Evolutionary conservation across 2,329 filamentous ascomycete genomes (phyloP).

Genomic region (Diplodia scrobiculata): DNA sequence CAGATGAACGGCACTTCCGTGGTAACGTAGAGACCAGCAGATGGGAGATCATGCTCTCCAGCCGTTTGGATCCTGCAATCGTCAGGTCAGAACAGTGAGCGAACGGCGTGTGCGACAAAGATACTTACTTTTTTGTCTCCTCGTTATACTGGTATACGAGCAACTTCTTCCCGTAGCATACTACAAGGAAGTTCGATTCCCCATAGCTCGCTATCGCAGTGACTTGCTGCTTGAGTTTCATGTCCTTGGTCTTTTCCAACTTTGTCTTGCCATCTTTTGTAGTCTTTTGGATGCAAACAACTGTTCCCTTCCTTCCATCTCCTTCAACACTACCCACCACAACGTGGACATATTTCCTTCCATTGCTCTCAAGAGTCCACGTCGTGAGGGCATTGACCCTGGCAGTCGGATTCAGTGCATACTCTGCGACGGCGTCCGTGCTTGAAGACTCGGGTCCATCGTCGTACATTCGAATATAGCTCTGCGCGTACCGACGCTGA

Average conservation of each 20-base stretch:
- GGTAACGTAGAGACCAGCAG: slow-evolving; percentile 55
- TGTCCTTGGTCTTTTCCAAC: slow-evolving; percentile 52
- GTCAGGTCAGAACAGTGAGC: not conserved
- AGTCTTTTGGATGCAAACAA: slow-evolving; percentile 45
- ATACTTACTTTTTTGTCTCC: slow-evolving; percentile 29
- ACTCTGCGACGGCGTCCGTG: slow-evolving; percentile 48
- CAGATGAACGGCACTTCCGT: slow-evolving; percentile 53
- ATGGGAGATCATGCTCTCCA: slow-evolving; percentile 48
- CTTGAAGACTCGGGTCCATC: slow-evolving; percentile 2
- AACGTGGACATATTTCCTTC: slow-evolving; percentile 64
- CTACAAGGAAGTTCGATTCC: slow-evolving; percentile 32
- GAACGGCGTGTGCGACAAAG: not conserved
- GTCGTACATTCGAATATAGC: slow-evolving; percentile 25
- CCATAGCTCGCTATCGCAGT: slow-evolving; percentile 39
- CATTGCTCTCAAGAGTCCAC: slow-evolving; percentile 61
- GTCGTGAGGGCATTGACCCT: slow-evolving; percentile 63
- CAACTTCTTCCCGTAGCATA: slow-evolving; percentile 38
- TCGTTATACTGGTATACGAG: slow-evolving; percentile 38
- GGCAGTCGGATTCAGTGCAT: slow-evolving; percentile 60
- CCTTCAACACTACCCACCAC: slow-evolving; percentile 56
- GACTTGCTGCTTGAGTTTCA: slow-evolving; percentile 38
- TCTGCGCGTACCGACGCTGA: slow-evolving; percentile 14
- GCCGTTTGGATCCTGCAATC: not conserved
- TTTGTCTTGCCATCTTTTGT: not conserved
- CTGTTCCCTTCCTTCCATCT: slow-evolving; percentile 49